These are phyloP conservation scores for Jaltomata sinuosa DNA, from an alignment of 257 asterid genomes.

Conservation along the genomic window DNA sequence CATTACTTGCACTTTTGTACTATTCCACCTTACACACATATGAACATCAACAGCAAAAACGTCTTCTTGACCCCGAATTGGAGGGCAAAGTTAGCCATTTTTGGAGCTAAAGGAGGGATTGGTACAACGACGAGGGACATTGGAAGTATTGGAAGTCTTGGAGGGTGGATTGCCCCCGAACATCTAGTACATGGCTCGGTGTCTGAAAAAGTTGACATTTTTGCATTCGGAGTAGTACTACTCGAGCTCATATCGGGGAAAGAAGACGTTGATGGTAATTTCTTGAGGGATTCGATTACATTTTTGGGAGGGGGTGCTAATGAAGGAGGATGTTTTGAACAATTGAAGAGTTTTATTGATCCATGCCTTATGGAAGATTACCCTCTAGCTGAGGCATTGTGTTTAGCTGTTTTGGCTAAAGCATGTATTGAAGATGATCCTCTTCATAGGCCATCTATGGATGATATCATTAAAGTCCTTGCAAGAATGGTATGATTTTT, in stretches of 20 bases:
- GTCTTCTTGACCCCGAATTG: conserved; percentile 46
- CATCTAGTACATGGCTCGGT: not conserved
- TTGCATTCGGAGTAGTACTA: conserved; percentile 54
- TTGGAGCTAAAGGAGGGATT: conserved; percentile 1
- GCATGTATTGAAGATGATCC: conserved; percentile 76
- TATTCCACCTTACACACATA: conserved; percentile 36
- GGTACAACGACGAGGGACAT: conserved; percentile 11
- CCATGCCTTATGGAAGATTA: conserved; percentile 56
- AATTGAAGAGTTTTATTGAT: conserved; percentile 52
- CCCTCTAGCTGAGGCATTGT: conserved; percentile 65
- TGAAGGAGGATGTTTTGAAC: conserved; percentile 64
- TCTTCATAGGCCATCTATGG: conserved; percentile 60
- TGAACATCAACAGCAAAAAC: conserved; percentile 26
- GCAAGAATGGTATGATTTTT: conserved; percentile 51
- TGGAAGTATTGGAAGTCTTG: not conserved
- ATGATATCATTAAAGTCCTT: conserved; percentile 65
- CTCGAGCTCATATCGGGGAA: conserved; percentile 53
- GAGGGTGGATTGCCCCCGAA: conserved; percentile 20
- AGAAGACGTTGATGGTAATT: conserved; percentile 31
- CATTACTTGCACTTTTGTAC: conserved; percentile 62
- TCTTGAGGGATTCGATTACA: conserved; percentile 28
- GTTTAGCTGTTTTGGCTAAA: conserved; percentile 65
- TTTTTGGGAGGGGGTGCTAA: conserved; percentile 36
- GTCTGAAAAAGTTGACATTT: conserved; percentile 40
- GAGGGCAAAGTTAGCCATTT: conserved; percentile 61